Percentiles rank a stretch among this genome's conserved stretches.
These are phyloP conservation scores for Talaromyces liani DNA, from an alignment of 495 filamentous ascomycete species.

Conservation along the genomic window DNA sequence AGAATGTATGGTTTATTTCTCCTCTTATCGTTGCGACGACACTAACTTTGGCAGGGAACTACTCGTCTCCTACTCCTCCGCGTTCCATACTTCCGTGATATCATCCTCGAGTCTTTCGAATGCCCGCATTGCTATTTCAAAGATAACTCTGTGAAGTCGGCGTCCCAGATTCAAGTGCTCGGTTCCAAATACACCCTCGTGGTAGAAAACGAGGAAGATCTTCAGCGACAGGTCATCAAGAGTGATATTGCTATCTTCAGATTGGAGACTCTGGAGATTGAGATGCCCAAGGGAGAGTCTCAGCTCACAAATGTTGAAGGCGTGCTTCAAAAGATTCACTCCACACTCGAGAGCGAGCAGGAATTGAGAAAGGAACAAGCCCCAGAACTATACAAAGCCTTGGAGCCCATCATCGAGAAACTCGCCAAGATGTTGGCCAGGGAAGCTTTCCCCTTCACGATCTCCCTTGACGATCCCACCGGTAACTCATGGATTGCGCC, in stretches of 20 bases:
- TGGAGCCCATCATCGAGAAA: slow-evolving; percentile 63
- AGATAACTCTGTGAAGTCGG: slow-evolving; percentile 88
- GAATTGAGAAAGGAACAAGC: slow-evolving; percentile 60
- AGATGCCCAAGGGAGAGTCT: slow-evolving; percentile 81
- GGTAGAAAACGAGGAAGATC: slow-evolving; percentile 59
- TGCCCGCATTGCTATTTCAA: slow-evolving; percentile 82
- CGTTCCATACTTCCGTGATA: slow-evolving; percentile 93
- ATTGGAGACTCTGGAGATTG: slow-evolving; percentile 79
- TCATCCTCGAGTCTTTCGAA: slow-evolving; percentile 93
- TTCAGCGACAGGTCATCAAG: slow-evolving; percentile 83
- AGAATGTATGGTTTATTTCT: slow-evolving; percentile 55
- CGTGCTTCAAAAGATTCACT: slow-evolving; percentile 63
- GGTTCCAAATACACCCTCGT: slow-evolving; percentile 73
- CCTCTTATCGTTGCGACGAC: not conserved
- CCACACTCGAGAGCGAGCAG: slow-evolving; percentile 72
- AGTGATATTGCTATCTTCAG: slow-evolving; percentile 76
- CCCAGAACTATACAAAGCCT: slow-evolving; percentile 68
- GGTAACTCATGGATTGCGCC: slow-evolving; percentile 99
- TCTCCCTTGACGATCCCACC: slow-evolving; percentile 80
- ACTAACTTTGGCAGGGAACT: slow-evolving; percentile 49
- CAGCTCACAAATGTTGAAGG: slow-evolving; percentile 92
- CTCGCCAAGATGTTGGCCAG: slow-evolving; percentile 66
- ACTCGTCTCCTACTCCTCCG: slow-evolving; percentile 81
- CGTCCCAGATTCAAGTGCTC: slow-evolving; percentile 81
- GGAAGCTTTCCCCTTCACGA: slow-evolving; percentile 74